Base-by-base conservation (phyloP, 352 stramenopile species). In the Aphanomyces stellatus region DNA sequence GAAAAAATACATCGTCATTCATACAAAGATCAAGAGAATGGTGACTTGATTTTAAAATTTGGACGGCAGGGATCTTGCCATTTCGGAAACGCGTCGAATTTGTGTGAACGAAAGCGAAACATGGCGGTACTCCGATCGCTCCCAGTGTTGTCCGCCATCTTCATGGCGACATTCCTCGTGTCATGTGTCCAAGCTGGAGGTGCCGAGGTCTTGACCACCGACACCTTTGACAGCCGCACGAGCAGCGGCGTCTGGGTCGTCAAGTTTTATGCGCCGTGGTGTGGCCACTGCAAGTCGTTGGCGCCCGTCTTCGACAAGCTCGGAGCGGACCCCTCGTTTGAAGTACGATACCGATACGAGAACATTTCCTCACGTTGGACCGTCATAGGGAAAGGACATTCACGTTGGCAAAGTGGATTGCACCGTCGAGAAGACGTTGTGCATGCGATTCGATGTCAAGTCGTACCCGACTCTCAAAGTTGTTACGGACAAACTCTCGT, bases 391-490 rank as follows among this genome's bases (percentile, higher is more conserved):
- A 60, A 68, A 69, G 28, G 73, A 75, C 28, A 74, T 86, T 53
- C 72, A 70, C 62, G 72, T 93, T 33, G 85, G 70, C 30, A 91
- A 88, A 30, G 78, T 93, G 33, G 85, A 93, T 70, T 93, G 85
- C 73, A 93, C 83, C 37, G 78, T 72, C n/a, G 78, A 88, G 51
- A 74, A 73, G 28, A 82, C 71, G 69, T 70, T 93, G 46, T 93
- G 85, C 69, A 83, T 89, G 64, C 85, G 85, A 71, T 89, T 93
- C 62, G 74, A 81, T 34, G 81, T 93, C 53, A 75, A 82, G 57
- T 91, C 81, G 31, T 93, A 93, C 71, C 85, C 85, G 43, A 92
- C 85, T 35, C 73, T 93, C 46, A 92, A 92, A 72, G 80, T 90
- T 24, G 73, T 93, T 48, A 46, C 75, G 7, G 46, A n/a, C 24